A percentile compares a stretch with the other conserved stretches of the same genome.
Evolutionary conservation across 345 rosid species (phyloP).

Genomic region (Euphorbia lathyris): DNA sequence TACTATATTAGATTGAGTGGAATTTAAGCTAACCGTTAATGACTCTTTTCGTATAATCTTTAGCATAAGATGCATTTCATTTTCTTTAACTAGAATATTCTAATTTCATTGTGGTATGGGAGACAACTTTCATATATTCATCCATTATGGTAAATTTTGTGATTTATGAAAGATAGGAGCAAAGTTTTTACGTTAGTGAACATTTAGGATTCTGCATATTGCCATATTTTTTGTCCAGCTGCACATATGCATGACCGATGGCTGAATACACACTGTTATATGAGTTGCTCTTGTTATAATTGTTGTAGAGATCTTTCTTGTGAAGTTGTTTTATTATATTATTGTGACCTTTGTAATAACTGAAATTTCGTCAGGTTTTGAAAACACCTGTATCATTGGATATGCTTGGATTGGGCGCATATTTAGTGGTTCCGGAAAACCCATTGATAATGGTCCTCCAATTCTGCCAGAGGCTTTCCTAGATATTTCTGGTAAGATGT

Average conservation of each 20-base stretch:
- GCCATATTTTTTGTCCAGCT: background rate
- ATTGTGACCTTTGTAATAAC: background rate
- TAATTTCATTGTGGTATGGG: background rate
- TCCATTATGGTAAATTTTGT: background rate
- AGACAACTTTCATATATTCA: background rate
- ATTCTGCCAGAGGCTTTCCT: slow-evolving; percentile 90
- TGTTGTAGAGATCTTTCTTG: background rate
- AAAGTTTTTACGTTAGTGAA: background rate
- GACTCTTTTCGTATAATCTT: too few species aligned
- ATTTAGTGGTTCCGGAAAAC: slow-evolving; percentile 94
- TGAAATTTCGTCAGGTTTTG: slow-evolving; percentile 54
- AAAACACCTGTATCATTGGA: slow-evolving; percentile 92
- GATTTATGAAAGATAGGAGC: background rate
- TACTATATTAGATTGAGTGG: background rate
- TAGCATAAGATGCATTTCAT: background rate
- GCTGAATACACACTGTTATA: background rate
- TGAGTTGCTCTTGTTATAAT: background rate
- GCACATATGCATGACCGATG: background rate
- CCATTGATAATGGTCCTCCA: slow-evolving; percentile 95
- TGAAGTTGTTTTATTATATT: background rate
- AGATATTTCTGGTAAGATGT: slow-evolving; percentile 72
- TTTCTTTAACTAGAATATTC: background rate
- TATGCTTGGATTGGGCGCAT: slow-evolving; percentile 97
- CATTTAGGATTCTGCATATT: background rate
- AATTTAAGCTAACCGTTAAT: background rate